Percentiles rank a stretch among this genome's conserved stretches.
Conservation (phyloP, 164 flowering plant genomes). For the Platanus orientalis region DNA sequence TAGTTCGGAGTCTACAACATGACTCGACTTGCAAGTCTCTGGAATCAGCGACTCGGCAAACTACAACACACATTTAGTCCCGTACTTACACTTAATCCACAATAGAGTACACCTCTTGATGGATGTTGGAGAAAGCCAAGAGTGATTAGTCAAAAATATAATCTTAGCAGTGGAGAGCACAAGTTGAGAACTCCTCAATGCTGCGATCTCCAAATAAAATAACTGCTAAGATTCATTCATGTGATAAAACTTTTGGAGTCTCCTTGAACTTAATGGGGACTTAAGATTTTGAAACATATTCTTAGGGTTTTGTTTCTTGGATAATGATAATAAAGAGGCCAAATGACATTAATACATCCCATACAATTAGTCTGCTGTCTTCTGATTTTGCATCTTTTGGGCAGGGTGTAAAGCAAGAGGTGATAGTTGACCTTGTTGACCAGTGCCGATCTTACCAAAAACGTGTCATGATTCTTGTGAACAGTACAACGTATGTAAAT, state of each 20-base stretch:
- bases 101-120: no score
- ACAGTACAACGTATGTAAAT: constrained; percentile 59
- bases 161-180: no score
- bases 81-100: no score
- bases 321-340: background rate
- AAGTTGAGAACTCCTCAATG: background rate
- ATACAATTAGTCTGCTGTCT: background rate
- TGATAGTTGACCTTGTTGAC: constrained; percentile 89
- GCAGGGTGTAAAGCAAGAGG: constrained; percentile 78
- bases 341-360: background rate
- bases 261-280: background rate
- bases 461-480: constrained; percentile 85
- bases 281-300: background rate
- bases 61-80: no score
- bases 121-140: no score
- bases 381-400: constrained; percentile 16
- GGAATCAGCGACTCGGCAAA: no score
- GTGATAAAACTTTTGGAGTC: background rate
- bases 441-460: constrained; percentile 85
- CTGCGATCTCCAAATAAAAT: background rate
- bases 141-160: no score
- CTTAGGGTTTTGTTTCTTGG: background rate
- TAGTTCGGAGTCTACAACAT: no score
- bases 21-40: no score
- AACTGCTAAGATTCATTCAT: background rate